Conservation (phyloP, 305 asterid species). For the Fraxinus platypoda region DNA sequence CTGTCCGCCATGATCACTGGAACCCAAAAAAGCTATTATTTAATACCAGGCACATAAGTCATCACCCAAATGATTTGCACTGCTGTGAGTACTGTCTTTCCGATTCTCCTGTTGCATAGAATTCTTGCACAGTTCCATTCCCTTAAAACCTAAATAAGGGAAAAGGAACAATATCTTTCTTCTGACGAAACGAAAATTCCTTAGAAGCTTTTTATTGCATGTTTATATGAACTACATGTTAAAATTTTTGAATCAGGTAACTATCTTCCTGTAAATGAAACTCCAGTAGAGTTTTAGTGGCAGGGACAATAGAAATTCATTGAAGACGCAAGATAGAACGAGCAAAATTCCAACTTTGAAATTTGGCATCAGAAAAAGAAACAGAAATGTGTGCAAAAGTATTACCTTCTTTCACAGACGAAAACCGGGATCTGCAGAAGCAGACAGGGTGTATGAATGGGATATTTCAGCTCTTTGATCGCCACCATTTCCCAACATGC, state of each 20-base stretch:
- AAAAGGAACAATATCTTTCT: slow-evolving; percentile 27
- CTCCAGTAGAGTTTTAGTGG: slow-evolving; percentile 3
- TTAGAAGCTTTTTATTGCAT: slow-evolving; percentile 29
- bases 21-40: slow-evolving; percentile 30
- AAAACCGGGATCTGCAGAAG: slow-evolving; percentile 60
- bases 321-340: slow-evolving; percentile 26
- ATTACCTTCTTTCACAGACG: slow-evolving; percentile 47
- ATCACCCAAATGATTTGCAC: slow-evolving; percentile 40
- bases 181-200: slow-evolving; percentile 15
- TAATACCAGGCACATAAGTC: slow-evolving; percentile 33
- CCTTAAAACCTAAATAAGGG: slow-evolving; percentile 15
- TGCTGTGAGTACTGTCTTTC: slow-evolving; percentile 39
- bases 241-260: slow-evolving; percentile 36
- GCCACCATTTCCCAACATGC: slow-evolving; percentile 62
- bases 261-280: slow-evolving; percentile 14
- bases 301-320: background rate
- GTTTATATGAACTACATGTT: slow-evolving; percentile 21
- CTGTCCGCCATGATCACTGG: slow-evolving; percentile 31
- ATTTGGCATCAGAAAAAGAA: slow-evolving; percentile 18
- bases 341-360: slow-evolving; percentile 9
- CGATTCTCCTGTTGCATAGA: slow-evolving; percentile 14
- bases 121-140: slow-evolving; percentile 16
- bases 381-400: slow-evolving; percentile 51
- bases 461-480: slow-evolving; percentile 78
- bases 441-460: slow-evolving; percentile 96